These are phyloP conservation scores for Calocera cornea DNA, from an alignment of 768 basidiomycete genomes.

Conservation along the genomic window DNA sequence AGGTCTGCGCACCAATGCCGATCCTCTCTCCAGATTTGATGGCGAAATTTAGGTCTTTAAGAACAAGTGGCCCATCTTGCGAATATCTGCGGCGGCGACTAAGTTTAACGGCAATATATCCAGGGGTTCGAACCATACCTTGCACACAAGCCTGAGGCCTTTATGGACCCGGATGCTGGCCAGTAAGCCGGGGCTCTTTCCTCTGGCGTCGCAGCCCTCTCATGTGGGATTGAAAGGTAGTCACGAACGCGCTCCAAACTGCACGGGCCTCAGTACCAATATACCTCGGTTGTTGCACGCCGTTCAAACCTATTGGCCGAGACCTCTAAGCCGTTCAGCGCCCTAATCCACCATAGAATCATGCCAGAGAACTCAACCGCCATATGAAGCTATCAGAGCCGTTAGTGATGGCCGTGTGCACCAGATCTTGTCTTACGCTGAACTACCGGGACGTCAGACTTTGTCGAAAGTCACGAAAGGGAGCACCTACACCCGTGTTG, in stretches of 20 bases:
- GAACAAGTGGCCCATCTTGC: no score
- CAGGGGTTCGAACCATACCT: background rate
- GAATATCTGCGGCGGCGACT: background rate
- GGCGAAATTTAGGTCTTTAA: no score
- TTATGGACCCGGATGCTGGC: slow-evolving; percentile 22
- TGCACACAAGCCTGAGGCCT: slow-evolving; percentile 23
- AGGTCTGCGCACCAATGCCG: no score
- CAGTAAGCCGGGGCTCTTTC: slow-evolving; percentile 26
- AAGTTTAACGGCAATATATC: no score
- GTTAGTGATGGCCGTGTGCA: background rate
- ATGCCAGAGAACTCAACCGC: background rate
- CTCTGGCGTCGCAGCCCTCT: slow-evolving; percentile 10
- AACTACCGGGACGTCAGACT: background rate
- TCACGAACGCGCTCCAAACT: slow-evolving; percentile 11
- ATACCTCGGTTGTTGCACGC: background rate
- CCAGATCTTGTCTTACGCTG: background rate
- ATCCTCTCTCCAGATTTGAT: no score
- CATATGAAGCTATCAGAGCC: background rate
- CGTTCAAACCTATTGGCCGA: background rate
- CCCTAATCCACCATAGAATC: background rate
- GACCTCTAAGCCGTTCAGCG: background rate
- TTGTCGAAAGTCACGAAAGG: background rate
- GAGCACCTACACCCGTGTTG: background rate
- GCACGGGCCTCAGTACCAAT: no score
- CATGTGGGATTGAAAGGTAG: no score